Base-by-base conservation (phyloP, 2,329 filamentous ascomycete genomes). In the Alternaria longipes region DNA sequence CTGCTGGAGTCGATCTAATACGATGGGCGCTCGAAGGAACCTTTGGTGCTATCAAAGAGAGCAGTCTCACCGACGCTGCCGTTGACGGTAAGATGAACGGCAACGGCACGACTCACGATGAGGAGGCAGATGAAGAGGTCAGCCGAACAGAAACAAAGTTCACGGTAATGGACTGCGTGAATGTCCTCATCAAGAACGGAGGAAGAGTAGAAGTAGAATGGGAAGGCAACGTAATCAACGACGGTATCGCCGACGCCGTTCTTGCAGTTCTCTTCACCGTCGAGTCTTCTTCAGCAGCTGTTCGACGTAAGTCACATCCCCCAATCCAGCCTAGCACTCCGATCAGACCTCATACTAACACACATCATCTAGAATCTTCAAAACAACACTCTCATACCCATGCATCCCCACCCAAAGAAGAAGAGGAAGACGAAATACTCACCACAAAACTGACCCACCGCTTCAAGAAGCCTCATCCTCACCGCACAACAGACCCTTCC, bases 151-250 rank as follows among this genome's bases (percentile, higher is more conserved):
- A 53, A 82, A 79, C 72, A 5, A 78, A 82, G 9, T 89, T 89
- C 73, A 81, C 85, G 28, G 88, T 99, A 72, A 98, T 99, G 94
- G 94, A 93, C 65, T 95, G 91, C 78, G 89, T 97, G 28, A 88
- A 88, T 8, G 89, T 98, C n/a, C 87, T 90, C 20, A 93, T 95
- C 79, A 86, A 86, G 65, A 86, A 84, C 63, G 90, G 88, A 67
- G 91, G 94, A 57, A 90, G 95, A 74, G 87, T 97, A 6, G 93
- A 96, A 77, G 84, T 98, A 3, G 93, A 97, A 80, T 99, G 95
- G 95, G 94, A 98, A 78, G 95, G 94, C 59, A 99, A 98, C 77
- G 91, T 97, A 82, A 90, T 97, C 74, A 99, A 98, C 78, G 95
- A 99, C 74, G 92, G 93, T 62, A 96, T 99, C 73, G 95, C 95